These are phyloP conservation scores for Calonectria pseudoreteaudii DNA, from an alignment of 2,329 filamentous ascomycete genomes.

Conservation along the genomic window DNA sequence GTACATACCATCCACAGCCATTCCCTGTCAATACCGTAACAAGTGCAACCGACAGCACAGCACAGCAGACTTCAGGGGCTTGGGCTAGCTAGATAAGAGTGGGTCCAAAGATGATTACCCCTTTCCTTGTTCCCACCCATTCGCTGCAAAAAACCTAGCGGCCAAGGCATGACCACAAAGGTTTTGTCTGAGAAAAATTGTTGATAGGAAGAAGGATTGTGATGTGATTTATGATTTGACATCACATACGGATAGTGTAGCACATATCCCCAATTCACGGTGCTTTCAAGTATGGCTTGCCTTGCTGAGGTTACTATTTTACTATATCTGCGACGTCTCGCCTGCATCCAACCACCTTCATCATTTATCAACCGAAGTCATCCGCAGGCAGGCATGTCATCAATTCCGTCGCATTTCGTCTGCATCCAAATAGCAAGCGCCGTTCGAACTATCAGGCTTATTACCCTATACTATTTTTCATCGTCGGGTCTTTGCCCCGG, in stretches of 20 bases:
- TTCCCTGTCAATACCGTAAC: not conserved
- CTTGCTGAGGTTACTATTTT: not conserved
- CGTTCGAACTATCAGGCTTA: not conserved
- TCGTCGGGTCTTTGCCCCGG: not conserved
- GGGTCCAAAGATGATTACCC: slow-evolving; percentile 29
- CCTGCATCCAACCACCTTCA: not conserved
- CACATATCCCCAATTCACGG: not conserved
- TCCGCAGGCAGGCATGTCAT: not conserved
- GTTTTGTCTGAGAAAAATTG: slow-evolving; percentile 21
- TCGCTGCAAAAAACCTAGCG: not conserved
- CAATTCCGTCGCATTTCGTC: not conserved
- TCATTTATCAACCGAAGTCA: not conserved
- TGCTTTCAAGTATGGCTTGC: not conserved
- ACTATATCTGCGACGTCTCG: slow-evolving; percentile 26
- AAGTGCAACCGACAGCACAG: not conserved
- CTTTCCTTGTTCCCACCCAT: slow-evolving; percentile 30
- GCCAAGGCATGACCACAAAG: slow-evolving; percentile 13
- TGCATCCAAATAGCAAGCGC: not conserved
- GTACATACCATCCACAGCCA: too few species aligned
- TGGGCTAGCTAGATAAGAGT: slow-evolving; percentile 13
- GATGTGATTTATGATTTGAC: slow-evolving; percentile 1
- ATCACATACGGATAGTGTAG: not conserved
- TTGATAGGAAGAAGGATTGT: not conserved
- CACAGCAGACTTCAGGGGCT: slow-evolving; percentile 7
- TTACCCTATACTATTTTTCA: not conserved